phyloP scores from a whole-genome alignment of 148 eudicot species.

The Silene uniflora region DNA sequence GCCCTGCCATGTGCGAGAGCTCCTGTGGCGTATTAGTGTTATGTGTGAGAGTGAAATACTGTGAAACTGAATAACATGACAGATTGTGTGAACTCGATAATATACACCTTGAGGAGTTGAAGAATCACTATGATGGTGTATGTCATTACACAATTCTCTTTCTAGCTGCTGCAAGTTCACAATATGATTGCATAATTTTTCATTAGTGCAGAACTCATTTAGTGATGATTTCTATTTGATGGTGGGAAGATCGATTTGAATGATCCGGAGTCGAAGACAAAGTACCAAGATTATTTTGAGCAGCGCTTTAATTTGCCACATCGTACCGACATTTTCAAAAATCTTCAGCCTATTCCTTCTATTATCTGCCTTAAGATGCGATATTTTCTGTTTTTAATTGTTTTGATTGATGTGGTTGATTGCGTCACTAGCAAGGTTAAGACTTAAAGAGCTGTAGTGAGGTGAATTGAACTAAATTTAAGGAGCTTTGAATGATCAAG shows the following conservation, averaged over 20 bases:
- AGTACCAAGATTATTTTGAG: constrained; percentile 62
- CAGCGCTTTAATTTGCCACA: constrained; percentile 65
- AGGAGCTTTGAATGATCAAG: too few relatives aligned
- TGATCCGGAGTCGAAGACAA: constrained; percentile 77
- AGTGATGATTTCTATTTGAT: neutral
- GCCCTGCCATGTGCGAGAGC: too few relatives aligned
- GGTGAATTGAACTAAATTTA: too few relatives aligned
- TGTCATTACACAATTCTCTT: neutral
- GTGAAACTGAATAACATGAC: neutral
- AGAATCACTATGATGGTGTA: neutral
- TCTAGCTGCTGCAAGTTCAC: neutral
- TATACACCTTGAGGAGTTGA: neutral
- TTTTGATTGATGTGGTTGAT: too few relatives aligned
- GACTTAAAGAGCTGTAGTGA: too few relatives aligned
- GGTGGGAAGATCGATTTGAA: constrained; percentile 36
- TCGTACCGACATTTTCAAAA: constrained; percentile 49
- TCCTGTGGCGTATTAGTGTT: neutral
- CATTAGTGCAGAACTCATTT: neutral
- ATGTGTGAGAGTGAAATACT: neutral
- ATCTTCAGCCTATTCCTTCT: constrained; percentile 66
- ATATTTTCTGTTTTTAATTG: constrained; percentile 23
- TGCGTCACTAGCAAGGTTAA: too few relatives aligned
- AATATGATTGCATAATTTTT: neutral
- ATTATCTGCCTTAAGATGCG: constrained; percentile 89
- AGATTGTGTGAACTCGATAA: neutral